Percentiles rank a stretch among this genome's conserved stretches.
These are phyloP conservation scores for Daldinia bambusicola DNA, from an alignment of 495 filamentous ascomycete genomes.

Conservation along the genomic window DNA sequence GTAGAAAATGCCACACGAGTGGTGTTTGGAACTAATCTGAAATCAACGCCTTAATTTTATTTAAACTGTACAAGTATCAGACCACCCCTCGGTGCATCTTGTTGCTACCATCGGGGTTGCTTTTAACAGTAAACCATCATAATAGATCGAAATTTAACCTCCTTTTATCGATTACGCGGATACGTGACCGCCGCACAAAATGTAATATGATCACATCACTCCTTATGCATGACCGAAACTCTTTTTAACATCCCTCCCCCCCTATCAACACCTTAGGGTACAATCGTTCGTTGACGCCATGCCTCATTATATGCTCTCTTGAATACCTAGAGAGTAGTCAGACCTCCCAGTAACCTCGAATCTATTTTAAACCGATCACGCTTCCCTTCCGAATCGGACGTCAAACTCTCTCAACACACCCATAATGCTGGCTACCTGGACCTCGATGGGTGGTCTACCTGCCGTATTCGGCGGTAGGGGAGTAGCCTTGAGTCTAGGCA, in stretches of 20 bases:
- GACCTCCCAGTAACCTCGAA: not conserved
- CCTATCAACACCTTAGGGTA: slow-evolving; percentile 31
- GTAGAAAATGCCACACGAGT: slow-evolving; percentile 14
- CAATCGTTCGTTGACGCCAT: slow-evolving; percentile 31
- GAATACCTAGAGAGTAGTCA: not conserved
- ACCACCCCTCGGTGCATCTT: slow-evolving; percentile 3
- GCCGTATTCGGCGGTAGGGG: slow-evolving; percentile 46
- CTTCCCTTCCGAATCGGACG: slow-evolving; percentile 70
- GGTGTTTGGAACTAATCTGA: slow-evolving; percentile 30
- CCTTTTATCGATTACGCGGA: slow-evolving; percentile 8
- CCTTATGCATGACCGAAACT: slow-evolving; percentile 15
- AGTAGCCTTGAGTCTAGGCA: slow-evolving; percentile 76
- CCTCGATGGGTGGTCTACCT: slow-evolving; percentile 72
- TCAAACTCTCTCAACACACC: slow-evolving; percentile 85
- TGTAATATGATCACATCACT: slow-evolving; percentile 19
- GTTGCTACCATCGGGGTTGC: not conserved
- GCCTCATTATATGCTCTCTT: slow-evolving; percentile 24
- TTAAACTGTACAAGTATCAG: slow-evolving; percentile 9
- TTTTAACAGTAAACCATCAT: slow-evolving; percentile 5
- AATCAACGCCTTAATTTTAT: slow-evolving; percentile 16
- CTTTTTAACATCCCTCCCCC: slow-evolving; percentile 6
- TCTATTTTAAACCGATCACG: slow-evolving; percentile 22
- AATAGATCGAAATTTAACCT: slow-evolving; percentile 8
- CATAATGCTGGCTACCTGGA: slow-evolving; percentile 89
- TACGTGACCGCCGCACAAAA: not conserved